Evolutionary conservation across 371 early-diverging fungal genomes (phyloP).

Genomic region (Syncephalastrum sp.): DNA sequence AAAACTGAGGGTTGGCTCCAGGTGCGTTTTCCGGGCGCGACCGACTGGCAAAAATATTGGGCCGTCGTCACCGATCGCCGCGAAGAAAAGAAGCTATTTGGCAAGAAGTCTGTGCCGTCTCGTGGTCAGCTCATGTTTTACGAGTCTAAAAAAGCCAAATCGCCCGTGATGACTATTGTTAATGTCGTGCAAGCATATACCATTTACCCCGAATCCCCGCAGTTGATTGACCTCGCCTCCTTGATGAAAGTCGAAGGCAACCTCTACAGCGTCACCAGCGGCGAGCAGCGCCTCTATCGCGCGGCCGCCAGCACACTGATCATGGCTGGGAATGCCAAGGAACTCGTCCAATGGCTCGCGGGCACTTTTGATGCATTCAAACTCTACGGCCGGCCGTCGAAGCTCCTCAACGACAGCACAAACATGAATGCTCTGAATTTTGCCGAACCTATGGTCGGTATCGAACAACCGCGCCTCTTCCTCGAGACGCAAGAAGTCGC

Average conservation of each 20-base stretch:
- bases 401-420: conserved; percentile 27
- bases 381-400: conserved; percentile 48
- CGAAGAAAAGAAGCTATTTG: conserved; percentile 54
- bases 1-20: conserved; percentile 54
- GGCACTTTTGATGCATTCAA: conserved; percentile 50
- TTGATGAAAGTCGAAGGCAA: conserved; percentile 46
- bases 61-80: conserved; percentile 57
- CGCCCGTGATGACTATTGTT: conserved; percentile 54
- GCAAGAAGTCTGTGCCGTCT: conserved; percentile 50
- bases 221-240: conserved; percentile 39
- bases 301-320: conserved; percentile 29
- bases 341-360: conserved; percentile 47
- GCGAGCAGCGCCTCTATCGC: conserved; percentile 15
- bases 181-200: conserved; percentile 71
- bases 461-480: conserved; percentile 28
- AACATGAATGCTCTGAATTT: conserved; percentile 37
- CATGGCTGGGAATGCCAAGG: conserved; percentile 41
- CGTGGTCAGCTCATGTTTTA: conserved; percentile 60
- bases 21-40: conserved; percentile 62
- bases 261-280: conserved; percentile 17
- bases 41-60: conserved; percentile 66
- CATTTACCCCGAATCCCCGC: conserved; percentile 64
- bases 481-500: conserved; percentile 30
- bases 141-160: conserved; percentile 56
- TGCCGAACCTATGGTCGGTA: conserved; percentile 22